Base-by-base conservation (phyloP, 163 green algal species). In the Volvox carteri region DNA sequence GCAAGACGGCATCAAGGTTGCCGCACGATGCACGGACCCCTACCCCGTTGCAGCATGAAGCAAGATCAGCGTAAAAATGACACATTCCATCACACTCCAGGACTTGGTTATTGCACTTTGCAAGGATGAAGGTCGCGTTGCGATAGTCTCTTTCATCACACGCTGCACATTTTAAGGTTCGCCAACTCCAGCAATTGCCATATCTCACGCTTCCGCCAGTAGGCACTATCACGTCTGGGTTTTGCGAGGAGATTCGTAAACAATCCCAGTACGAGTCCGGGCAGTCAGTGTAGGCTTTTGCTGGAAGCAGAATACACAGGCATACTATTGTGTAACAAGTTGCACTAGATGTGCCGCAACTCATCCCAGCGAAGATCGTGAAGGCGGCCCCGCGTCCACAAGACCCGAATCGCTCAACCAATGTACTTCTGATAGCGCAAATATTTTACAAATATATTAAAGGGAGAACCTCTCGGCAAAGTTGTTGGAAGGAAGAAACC, bases 191-290 rank as follows among this genome's bases (percentile, higher is more conserved):
- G 19, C 73, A 80, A 42, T 65, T 80, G 11, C 73, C 73, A 41
- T 80, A 80, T 14, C 11, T 65, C 28, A 80, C 25, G 44, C 73
- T 65, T 4, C 77, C 77, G 23, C 77, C 52, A 21, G 52, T 44
- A 16, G 52, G 37, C 19, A 14, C 52, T 11, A 56, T 39, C 46
- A 41, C 35, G 16, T 21, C 52, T 7, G 33, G n/a, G 28, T 25
- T 35, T 23, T 50, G 8, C 19, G 12, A 4, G 9, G 52, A 54
- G 5, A 14, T 33, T 4, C 8, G 52, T 21, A 85, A 54, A 35
- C 77, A 85, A 72, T 85, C 77, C 77, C 77, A 85, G 52, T 73
- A 73, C 33, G 52, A 52, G 25, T 85, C 77, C 2, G 77, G 77
- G 52, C 77, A 85, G 25, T 85, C 77, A 9, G 35, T 35, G 14